Base-by-base conservation (phyloP, 2,329 filamentous ascomycete genomes). In the Aspergillus brunneoviolaceus region DNA sequence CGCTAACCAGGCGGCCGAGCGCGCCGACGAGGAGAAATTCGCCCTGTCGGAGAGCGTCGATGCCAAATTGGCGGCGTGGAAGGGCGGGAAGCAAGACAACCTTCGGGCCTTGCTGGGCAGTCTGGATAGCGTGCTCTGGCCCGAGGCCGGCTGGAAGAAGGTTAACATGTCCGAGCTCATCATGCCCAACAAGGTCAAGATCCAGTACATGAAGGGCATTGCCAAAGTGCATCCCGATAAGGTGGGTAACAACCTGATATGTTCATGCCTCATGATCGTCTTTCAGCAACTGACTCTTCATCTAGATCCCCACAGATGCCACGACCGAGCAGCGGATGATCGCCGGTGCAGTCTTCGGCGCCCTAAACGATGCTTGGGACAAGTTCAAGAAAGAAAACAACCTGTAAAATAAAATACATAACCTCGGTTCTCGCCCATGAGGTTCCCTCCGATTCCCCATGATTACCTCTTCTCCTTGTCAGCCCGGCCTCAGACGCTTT, bases 151-250 rank as follows among this genome's bases (percentile, higher is more conserved):
- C 4, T 99, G 95, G 95, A 97, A 96, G 81, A 96, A 96, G 81
- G 89, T 98, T 59, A 92, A 92, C 33, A 87, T 99, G 86, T 89
- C 93, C 65, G 95, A 99, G 79, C 77, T 99, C 67, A 89, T 99
- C 55, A 85, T 96, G 84, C 88, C 92, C 35, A 92, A 91, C 67
- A 96, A 94, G 82, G 95, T 98, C 75, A 99, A 99, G 85, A 89
- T 99, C 65, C 83, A 90, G 61, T 99, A 99, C 74, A 98, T 99
- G 95, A 97, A 96, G 85, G 95, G 94, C 5, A 98, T 99, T 83
- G 91, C 89, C 11, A 98, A 97, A 83, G 95, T 95, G 68, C 95
- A 99, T 83, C 95, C 95, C 62, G 95, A 99, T 76, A 99, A 99
- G 89, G 95, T 97, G 82, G 77, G 86, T 76, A 67, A 62, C 19